Conservation (phyloP, 2,329 filamentous ascomycete genomes). For the Hypoxylon sp. region DNA sequence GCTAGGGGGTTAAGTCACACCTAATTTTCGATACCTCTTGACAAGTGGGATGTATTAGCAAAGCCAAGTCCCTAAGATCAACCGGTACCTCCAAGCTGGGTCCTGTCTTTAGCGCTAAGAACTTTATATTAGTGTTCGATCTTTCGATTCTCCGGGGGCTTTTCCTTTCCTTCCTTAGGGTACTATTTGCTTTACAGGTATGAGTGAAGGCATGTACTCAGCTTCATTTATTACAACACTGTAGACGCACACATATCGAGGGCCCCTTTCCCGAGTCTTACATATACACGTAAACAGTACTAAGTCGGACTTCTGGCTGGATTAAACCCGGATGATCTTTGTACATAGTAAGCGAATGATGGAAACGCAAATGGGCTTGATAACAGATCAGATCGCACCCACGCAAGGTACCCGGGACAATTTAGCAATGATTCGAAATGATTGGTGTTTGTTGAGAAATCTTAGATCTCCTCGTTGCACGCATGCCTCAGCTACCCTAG, state of each 20-base stretch:
- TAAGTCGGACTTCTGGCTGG: not conserved
- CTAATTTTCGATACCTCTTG: constrained; percentile 3
- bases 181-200: no score
- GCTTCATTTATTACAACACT: not conserved
- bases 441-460: constrained; percentile 16
- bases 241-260: not conserved
- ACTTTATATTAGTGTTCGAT: not conserved
- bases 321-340: not conserved
- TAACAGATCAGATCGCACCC: not conserved
- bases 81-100: not conserved
- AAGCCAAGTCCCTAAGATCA: constrained; percentile 2
- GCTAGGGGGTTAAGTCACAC: not conserved
- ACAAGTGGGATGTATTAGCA: constrained; percentile 3
- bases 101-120: constrained; percentile 14
- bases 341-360: not conserved
- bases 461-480: constrained; percentile 8
- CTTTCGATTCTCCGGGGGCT: not conserved
- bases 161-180: no score
- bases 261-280: not conserved
- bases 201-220: not conserved
- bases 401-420: constrained; percentile 28
- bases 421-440: constrained; percentile 1
- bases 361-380: not conserved
- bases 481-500: not conserved
- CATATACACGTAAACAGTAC: not conserved